Percentiles rank a stretch among this genome's conserved stretches.
phyloP scores from a whole-genome alignment of 2,329 filamentous ascomycete genomes.

The Penicillium sp. region DNA sequence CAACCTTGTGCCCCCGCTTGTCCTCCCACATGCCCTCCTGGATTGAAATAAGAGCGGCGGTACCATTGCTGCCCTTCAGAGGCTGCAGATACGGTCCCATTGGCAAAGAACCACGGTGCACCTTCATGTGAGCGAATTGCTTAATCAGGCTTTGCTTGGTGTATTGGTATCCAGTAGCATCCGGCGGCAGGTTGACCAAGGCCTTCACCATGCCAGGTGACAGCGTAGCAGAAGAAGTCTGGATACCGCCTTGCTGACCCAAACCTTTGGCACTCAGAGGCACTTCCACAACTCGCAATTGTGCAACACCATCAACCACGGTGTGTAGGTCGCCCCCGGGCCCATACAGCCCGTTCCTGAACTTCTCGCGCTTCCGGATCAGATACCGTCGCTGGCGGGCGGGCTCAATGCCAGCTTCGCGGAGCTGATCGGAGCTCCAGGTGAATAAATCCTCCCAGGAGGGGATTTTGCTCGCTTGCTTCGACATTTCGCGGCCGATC shows the following conservation, averaged over 20 bases:
- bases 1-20: conserved; percentile 80
- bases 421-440: conserved; percentile 70
- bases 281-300: conserved; percentile 57
- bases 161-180: conserved; percentile 55
- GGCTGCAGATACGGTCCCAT: conserved; percentile 70
- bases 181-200: conserved; percentile 57
- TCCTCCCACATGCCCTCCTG: conserved; percentile 93
- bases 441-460: conserved; percentile 90
- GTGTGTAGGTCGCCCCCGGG: conserved; percentile 76
- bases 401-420: conserved; percentile 80
- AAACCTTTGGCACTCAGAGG: conserved; percentile 36
- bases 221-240: conserved; percentile 50
- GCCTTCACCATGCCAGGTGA: conserved; percentile 55
- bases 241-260: conserved; percentile 26
- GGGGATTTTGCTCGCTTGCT: conserved; percentile 80
- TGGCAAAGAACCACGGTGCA: conserved; percentile 66
- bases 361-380: conserved; percentile 81
- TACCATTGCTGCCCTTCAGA: conserved; percentile 57
- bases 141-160: conserved; percentile 44
- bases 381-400: conserved; percentile 78
- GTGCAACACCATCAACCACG: conserved; percentile 61
- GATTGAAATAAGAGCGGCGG: conserved; percentile 63
- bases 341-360: conserved; percentile 71
- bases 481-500: conserved; percentile 80
- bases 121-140: conserved; percentile 61